These are phyloP conservation scores for Phialemoniopsis sp. DNA, from an alignment of 2,329 filamentous ascomycete species.

Conservation along the genomic window DNA sequence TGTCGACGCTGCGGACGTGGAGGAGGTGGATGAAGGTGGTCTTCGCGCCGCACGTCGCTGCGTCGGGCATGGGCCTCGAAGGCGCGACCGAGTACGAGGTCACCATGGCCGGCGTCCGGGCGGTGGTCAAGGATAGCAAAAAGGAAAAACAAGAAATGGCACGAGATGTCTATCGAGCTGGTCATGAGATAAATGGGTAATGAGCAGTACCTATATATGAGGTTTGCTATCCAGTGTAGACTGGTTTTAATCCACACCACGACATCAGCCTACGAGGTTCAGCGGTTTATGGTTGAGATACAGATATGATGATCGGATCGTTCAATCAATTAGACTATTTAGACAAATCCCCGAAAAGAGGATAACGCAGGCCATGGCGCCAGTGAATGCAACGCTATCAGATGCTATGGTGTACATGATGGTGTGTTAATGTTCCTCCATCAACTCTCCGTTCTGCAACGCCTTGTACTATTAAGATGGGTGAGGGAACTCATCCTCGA, in stretches of 20 bases:
- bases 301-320: too few species aligned
- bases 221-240: too few species aligned
- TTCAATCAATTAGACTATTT: too few species aligned
- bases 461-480: constrained; percentile 25
- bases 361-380: too few species aligned
- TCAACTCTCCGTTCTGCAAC: not conserved
- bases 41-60: constrained; percentile 73
- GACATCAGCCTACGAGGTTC: too few species aligned
- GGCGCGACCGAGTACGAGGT: constrained; percentile 72
- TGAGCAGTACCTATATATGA: too few species aligned
- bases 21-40: constrained; percentile 82
- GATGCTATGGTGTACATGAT: too few species aligned
- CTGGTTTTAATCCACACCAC: too few species aligned
- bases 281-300: too few species aligned
- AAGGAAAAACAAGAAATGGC: constrained; percentile 7
- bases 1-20: constrained; percentile 53
- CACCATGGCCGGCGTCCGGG: constrained; percentile 57
- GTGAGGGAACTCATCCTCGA: constrained; percentile 90
- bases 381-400: too few species aligned
- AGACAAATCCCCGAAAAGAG: too few species aligned
- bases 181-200: not conserved
- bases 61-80: constrained; percentile 39
- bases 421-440: not conserved
- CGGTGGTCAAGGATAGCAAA: constrained; percentile 17
- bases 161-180: not conserved